These are phyloP conservation scores for Rhipidocladum racemiflorum DNA, from an alignment of 176 grass and related monocot genomes.

Conservation along the genomic window DNA sequence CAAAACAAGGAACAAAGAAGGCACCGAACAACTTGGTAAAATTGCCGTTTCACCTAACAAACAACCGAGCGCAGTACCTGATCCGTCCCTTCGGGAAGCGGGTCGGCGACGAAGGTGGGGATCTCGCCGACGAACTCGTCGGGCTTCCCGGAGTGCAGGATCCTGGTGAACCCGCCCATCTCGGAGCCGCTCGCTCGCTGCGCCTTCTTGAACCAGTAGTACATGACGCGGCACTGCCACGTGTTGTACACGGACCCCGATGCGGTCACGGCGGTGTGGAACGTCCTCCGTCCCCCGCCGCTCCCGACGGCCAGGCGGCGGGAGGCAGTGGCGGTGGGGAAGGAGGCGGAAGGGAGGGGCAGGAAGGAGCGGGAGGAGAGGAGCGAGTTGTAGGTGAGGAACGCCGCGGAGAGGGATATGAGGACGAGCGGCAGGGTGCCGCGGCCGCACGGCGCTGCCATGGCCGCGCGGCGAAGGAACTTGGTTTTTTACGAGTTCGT, in stretches of 20 bases:
- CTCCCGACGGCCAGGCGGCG: background rate
- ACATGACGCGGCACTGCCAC: conserved; percentile 97
- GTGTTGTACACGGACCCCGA: conserved; percentile 67
- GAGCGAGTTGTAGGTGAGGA: conserved; percentile 75
- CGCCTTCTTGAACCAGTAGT: conserved; percentile 92
- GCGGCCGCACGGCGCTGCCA: conserved; percentile 43
- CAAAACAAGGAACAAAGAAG: background rate
- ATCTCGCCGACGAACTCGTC: conserved; percentile 80
- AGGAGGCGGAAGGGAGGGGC: conserved; percentile 28
- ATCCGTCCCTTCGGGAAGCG: conserved; percentile 61
- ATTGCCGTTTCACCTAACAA: background rate
- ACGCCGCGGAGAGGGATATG: conserved; percentile 42
- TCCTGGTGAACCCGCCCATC: conserved; percentile 92
- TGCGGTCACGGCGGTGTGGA: conserved; percentile 91
- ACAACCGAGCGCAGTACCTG: conserved; percentile 44
- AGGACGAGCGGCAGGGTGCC: conserved; percentile 39
- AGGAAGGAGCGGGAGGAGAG: conserved; percentile 38
- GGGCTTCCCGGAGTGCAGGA: conserved; percentile 73
- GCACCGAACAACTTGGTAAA: background rate
- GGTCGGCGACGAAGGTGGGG: conserved; percentile 87
- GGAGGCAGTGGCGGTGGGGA: conserved; percentile 9
- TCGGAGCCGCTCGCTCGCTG: conserved; percentile 43
- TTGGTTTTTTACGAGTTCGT: background rate
- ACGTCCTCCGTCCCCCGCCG: background rate
- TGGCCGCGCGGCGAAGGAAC: background rate